Evolutionary conservation across 2,329 filamentous ascomycete species (phyloP), one percentile per base, ranked within the genome.

Genomic region (Cordyceps militaris): DNA sequence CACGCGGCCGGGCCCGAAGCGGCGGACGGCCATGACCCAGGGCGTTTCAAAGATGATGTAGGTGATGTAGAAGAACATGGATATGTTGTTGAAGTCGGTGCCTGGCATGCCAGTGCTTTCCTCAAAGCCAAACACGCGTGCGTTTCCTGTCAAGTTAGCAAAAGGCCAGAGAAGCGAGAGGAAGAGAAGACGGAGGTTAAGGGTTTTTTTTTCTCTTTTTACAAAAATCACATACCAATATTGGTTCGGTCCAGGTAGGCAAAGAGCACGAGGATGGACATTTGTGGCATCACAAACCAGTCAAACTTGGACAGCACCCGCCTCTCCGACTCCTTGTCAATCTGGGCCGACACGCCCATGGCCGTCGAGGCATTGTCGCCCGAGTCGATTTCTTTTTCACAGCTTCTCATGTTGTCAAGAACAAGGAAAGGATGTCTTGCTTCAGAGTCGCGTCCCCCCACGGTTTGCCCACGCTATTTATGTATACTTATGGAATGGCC

Each of bases 11-110:
- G 70, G 66, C 0, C 66, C 64, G 47, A 73, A 60, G 8, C 66
- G 60, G n/a, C 70, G 69, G 9, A 73, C 63, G 2, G 68, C 63
- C 26, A 70, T 57, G 4, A 69, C 70, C 63, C 68, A 69, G 0
- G 64, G 66, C 0, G 65, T 63, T 53, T 71, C 69, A 3, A 69
- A 69, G 1, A 67, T 55, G 8, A 72, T 68, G 56, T 71, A 71
- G 5, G 69, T 62, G 6, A 72, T 65, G 47, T 64, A 69, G 19
- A 68, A 70, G 13, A 67, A 63, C 46, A 62, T 67, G 0, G 71
- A 64, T 1, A 67, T 61, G 16, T 67, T 63, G 53, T 67, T 70
- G 53, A 71, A 73, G 5, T 73, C 63, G 1, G 63, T 64, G 2
- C 63, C 64, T 0, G 61, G 59, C 60, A 72, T 66, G 0, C 65